phyloP scores from a whole-genome alignment of 257 asterid genomes.

The Agastache rugosa region DNA sequence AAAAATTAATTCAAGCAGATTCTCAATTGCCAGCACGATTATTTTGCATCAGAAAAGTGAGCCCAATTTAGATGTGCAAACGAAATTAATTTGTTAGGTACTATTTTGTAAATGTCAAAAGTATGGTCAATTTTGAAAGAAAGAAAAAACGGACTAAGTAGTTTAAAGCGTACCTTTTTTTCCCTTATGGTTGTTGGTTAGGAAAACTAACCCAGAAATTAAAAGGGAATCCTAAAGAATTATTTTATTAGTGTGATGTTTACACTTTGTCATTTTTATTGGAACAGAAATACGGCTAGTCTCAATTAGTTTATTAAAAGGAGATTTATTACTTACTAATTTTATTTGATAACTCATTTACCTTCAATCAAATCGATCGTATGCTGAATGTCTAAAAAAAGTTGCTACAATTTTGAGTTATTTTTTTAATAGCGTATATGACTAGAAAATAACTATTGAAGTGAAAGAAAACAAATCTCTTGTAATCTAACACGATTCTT shows the following conservation, averaged over 20 bases:
- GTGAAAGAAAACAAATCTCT: constrained; percentile 24
- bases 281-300: background rate
- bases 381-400: constrained; percentile 1
- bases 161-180: constrained; percentile 14
- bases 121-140: too few species aligned
- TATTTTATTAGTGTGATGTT: background rate
- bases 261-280: constrained; percentile 17
- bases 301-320: background rate
- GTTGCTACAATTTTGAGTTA: background rate
- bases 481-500: constrained; percentile 9
- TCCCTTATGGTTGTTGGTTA: constrained; percentile 27
- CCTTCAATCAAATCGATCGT: background rate
- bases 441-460: background rate
- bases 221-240: background rate
- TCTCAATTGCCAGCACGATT: too few species aligned
- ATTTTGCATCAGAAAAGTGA: too few species aligned
- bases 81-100: too few species aligned
- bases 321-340: background rate
- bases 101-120: too few species aligned
- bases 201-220: constrained; percentile 29
- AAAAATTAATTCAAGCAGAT: too few species aligned
- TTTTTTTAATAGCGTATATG: background rate
- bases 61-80: too few species aligned
- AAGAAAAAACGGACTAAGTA: too few species aligned
- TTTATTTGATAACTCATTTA: constrained; percentile 3